Percentiles rank a stretch among this genome's conserved stretches.
These are phyloP conservation scores for Cladosporium phlei DNA, from an alignment of 2,329 filamentous ascomycete species.

Conservation along the genomic window DNA sequence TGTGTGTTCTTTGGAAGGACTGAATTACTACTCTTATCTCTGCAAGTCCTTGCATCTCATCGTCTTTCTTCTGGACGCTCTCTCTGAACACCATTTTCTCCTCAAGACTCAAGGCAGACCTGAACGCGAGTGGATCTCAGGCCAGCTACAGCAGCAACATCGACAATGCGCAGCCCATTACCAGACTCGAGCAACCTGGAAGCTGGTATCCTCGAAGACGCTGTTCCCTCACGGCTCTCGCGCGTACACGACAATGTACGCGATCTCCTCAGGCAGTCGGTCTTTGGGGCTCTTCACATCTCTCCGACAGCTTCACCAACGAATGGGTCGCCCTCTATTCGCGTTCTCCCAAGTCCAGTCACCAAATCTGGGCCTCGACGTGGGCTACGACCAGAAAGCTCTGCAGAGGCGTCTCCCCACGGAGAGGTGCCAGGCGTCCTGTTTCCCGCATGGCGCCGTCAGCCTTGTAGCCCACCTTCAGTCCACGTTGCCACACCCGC, in stretches of 20 bases:
- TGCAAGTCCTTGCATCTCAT: background rate
- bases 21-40: background rate
- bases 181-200: constrained; percentile 21
- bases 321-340: background rate
- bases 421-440: constrained; percentile 16
- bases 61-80: background rate
- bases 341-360: background rate
- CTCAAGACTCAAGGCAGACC: too few relatives aligned
- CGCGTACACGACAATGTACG: constrained; percentile 33
- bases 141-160: background rate
- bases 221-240: constrained; percentile 22
- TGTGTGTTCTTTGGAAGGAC: background rate
- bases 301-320: constrained; percentile 9
- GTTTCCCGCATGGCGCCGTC: constrained; percentile 21
- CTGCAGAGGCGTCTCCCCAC: constrained; percentile 2
- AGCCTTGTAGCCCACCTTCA: constrained; percentile 15
- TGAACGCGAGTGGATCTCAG: too few relatives aligned
- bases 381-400: constrained; percentile 8
- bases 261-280: constrained; percentile 28
- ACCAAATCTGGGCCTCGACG: background rate
- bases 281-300: constrained; percentile 20
- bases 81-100: background rate
- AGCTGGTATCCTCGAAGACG: constrained; percentile 31
- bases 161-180: constrained; percentile 11
- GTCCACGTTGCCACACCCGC: constrained; percentile 24